Evolutionary conservation across 768 basidiomycete genomes (phyloP).

Genomic region (Leccinum broughii): DNA sequence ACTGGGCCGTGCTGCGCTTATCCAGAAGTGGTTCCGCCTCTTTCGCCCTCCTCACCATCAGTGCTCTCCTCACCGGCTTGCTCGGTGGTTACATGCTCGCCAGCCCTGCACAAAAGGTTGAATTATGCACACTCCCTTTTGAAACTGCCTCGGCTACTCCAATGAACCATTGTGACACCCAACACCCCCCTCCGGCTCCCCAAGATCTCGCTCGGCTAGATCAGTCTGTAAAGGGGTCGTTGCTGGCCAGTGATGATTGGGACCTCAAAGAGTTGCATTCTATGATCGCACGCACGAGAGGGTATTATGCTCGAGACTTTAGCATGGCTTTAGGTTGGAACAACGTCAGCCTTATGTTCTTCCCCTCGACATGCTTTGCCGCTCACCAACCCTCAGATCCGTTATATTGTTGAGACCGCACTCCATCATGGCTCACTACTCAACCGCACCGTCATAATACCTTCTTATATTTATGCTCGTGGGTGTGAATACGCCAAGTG

Average conservation of each 20-base stretch:
- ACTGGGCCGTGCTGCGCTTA: constrained; percentile 18
- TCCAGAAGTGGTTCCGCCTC: constrained; percentile 16
- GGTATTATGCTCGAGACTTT: constrained; percentile 46
- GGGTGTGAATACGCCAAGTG: constrained; percentile 39
- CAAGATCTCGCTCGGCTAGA: not conserved
- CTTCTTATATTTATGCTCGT: constrained; percentile 47
- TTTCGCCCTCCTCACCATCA: constrained; percentile 18
- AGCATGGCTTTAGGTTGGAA: constrained; percentile 49
- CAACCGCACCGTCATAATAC: constrained; percentile 45
- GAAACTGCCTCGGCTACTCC: not conserved
- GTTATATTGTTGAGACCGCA: constrained; percentile 49
- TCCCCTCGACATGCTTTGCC: not conserved
- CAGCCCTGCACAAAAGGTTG: constrained; percentile 14
- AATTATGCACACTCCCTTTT: constrained; percentile 23
- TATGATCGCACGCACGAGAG: constrained; percentile 39
- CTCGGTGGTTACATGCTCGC: constrained; percentile 29
- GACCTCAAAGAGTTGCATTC: constrained; percentile 34
- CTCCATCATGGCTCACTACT: constrained; percentile 44
- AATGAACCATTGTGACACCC: not conserved
- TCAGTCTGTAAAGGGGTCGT: constrained; percentile 4
- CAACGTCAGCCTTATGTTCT: constrained; percentile 35
- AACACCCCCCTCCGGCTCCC: not conserved
- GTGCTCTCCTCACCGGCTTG: constrained; percentile 24
- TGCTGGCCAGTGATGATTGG: constrained; percentile 24
- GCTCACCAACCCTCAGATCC: constrained; percentile 34